phyloP scores from a whole-genome alignment of 805 yeast species.

The Metschnikowia rubicola region DNA sequence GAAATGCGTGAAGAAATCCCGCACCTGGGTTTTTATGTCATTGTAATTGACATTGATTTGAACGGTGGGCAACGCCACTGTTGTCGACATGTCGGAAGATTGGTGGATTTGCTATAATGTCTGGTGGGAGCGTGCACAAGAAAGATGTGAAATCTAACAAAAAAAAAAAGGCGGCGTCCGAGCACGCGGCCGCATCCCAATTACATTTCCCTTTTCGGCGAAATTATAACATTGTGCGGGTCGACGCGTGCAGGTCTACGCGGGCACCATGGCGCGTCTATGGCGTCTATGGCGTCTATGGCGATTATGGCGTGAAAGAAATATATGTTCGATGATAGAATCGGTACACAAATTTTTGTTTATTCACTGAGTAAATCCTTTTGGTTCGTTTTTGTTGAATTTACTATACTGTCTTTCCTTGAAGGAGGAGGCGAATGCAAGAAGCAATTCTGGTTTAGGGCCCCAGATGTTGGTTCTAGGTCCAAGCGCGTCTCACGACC shows the following conservation, averaged over 20 bases:
- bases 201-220: constrained; percentile 15
- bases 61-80: constrained; percentile 55
- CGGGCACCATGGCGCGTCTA: not conserved
- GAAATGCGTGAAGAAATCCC: constrained; percentile 67
- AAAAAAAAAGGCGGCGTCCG: not conserved
- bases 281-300: not conserved
- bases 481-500: too few relatives aligned
- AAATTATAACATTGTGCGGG: constrained; percentile 9
- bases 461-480: too few relatives aligned
- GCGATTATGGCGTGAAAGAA: too few relatives aligned
- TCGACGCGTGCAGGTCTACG: constrained; percentile 1
- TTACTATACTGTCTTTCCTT: too few relatives aligned
- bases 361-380: too few relatives aligned
- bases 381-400: too few relatives aligned
- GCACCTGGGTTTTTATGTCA: constrained; percentile 53
- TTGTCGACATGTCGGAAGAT: constrained; percentile 15
- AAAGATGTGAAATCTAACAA: not conserved
- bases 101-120: not conserved
- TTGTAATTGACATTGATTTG: constrained; percentile 72
- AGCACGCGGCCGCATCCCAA: constrained; percentile 9
- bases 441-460: too few relatives aligned
- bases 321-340: too few relatives aligned
- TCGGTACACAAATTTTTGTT: too few relatives aligned
- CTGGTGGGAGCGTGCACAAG: not conserved
- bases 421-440: too few relatives aligned